phyloP scores from a whole-genome alignment of 495 filamentous ascomycete species.

The Penicillium parvum region DNA sequence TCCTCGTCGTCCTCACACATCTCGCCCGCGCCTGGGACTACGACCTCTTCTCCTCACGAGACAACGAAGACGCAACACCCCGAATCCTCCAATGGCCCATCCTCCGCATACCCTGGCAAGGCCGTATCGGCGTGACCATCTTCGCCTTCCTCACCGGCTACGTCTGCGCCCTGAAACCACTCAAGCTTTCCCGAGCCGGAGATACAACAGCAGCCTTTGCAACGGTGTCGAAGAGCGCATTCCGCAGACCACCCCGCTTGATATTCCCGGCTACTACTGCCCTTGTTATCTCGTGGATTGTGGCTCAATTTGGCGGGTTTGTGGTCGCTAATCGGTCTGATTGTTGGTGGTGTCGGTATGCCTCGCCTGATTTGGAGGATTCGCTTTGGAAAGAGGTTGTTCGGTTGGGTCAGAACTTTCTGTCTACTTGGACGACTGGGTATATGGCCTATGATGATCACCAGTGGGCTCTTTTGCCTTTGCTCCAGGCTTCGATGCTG shows the following conservation, averaged over 20 bases:
- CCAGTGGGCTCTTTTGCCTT: constrained; percentile 61
- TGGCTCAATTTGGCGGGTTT: constrained; percentile 59
- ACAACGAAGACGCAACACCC: constrained; percentile 41
- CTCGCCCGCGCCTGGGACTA: constrained; percentile 58
- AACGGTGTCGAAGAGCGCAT: constrained; percentile 57
- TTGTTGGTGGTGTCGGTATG: constrained; percentile 58
- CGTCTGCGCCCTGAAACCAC: constrained; percentile 62
- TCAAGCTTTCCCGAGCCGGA: constrained; percentile 55
- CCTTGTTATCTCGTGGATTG: constrained; percentile 55
- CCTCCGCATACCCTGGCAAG: constrained; percentile 60
- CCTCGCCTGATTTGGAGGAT: constrained; percentile 43
- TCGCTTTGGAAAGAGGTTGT: constrained; percentile 35
- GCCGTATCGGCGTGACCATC: constrained; percentile 60
- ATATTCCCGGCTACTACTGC: constrained; percentile 60
- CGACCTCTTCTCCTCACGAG: constrained; percentile 53
- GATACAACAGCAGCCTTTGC: constrained; percentile 49
- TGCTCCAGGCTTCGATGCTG: constrained; percentile 58
- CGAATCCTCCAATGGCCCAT: constrained; percentile 58
- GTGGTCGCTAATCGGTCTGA: constrained; percentile 52
- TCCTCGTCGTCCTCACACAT: constrained; percentile 65
- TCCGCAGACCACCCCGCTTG: constrained; percentile 59
- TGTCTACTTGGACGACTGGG: constrained; percentile 57
- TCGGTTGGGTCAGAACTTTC: constrained; percentile 47
- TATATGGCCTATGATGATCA: constrained; percentile 61
- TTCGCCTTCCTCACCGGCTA: constrained; percentile 67